phyloP scores from a whole-genome alignment of 345 rosid species.

The Eutrema heterophyllum region DNA sequence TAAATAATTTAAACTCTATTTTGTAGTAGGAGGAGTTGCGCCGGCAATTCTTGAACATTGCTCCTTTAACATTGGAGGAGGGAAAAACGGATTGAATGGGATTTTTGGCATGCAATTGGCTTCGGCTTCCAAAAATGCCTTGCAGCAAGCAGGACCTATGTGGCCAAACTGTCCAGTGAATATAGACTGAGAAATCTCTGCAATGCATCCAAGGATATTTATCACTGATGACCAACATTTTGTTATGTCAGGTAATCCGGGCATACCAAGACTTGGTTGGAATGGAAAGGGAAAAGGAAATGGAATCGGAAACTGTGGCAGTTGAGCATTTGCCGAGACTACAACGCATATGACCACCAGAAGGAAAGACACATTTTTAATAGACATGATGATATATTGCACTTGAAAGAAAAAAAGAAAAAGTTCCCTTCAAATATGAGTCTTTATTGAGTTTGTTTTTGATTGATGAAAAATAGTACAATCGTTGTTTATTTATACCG shows the following conservation, averaged over 20 bases:
- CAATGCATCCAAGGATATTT: neutral
- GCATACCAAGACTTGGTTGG: neutral
- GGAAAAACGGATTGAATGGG: neutral
- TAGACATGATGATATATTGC: neutral
- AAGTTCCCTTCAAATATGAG: neutral
- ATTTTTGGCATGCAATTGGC: neutral
- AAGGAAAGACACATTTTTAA: neutral
- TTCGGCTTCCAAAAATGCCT: neutral
- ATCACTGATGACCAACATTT: neutral
- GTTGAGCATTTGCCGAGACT: neutral
- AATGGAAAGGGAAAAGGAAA: neutral
- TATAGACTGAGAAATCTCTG: neutral
- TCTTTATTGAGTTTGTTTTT: neutral
- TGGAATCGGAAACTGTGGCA: neutral
- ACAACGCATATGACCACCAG: neutral
- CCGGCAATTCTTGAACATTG: neutral
- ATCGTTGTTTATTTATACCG: constrained; percentile 5
- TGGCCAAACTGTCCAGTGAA: neutral
- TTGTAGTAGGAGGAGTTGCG: neutral
- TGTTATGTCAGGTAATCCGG: neutral
- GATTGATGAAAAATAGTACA: neutral
- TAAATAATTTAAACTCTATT: neutral
- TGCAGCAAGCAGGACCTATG: neutral
- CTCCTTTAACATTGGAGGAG: neutral
- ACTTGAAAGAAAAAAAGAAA: neutral